Evolutionary conservation across 768 basidiomycete genomes (phyloP), one percentile per base, ranked within the genome.

Genomic region (Mycena albidolilacea): DNA sequence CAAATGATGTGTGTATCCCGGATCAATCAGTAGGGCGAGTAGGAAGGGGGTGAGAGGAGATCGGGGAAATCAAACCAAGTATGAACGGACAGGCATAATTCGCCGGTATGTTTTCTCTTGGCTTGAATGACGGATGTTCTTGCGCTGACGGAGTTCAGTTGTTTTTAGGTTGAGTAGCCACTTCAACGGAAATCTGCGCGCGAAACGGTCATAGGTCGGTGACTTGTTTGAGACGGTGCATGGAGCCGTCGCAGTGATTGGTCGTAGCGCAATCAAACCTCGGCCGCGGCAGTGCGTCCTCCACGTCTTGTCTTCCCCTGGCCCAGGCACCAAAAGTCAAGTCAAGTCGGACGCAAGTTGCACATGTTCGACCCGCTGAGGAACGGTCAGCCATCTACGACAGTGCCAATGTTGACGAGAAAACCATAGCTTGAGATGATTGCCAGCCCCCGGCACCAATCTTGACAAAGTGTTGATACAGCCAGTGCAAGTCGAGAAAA

Each of bases 101-200:
- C 30, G 30, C 30, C 30, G 30, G 30, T 2, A 30, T 30, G 30
- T 30, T 30, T 30, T 30, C 14, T 43, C 41, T 43, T 43, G 41
- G 10, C 41, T 43, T 43, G 41, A 43, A 10, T 43, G 41, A 43
- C 41, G 14, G 41, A 30, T 30, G 30, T 30, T 30, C 30, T 30
- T 30, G 30, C 46, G 17, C 46, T 7, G 46, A 46, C 15, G 41
- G 12, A 46, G 46, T 46, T 30, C 30, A 30, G n/a, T 61, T 61
- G 8, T n/a, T 38, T 60, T 61, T 61, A 44, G 59, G 38, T 61
- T 43, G 11, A 61, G 23, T 61, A 43, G 59, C 41, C 59, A n/a
- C 19, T n/a, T 5, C 3, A 11, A 38, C 57, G 57, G 57, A 39
- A 8, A 59, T 59, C 57, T 59, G 57, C 57, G 37, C 57, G 10